Evolutionary conservation across 306 rosid species (phyloP).

Genomic region (Lathyrus sativus): DNA sequence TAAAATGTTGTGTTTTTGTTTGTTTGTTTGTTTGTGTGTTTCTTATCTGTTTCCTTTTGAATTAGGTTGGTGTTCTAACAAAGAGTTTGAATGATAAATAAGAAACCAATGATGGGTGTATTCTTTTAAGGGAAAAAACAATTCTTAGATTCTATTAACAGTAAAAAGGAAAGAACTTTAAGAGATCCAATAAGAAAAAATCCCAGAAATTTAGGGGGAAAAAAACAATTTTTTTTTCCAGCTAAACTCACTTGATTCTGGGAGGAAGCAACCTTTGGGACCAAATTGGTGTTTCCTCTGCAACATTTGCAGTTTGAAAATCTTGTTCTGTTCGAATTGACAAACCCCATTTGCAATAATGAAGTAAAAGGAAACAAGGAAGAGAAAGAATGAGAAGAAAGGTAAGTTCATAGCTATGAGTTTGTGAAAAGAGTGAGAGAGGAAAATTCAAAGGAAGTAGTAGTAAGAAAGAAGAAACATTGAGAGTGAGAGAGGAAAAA

Average conservation of each 20-base stretch:
- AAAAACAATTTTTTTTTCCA: not conserved
- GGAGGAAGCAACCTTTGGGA: conserved; percentile 41
- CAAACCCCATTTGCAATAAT: conserved; percentile 46
- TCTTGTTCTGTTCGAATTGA: conserved; percentile 43
- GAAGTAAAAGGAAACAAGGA: conserved; percentile 43
- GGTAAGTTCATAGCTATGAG: conserved; percentile 44
- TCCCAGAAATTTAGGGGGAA: not conserved
- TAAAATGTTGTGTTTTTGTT: not conserved
- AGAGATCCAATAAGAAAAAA: conserved; percentile 49
- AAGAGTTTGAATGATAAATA: conserved; percentile 26
- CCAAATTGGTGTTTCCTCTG: conserved; percentile 32
- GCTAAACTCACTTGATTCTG: conserved; percentile 52
- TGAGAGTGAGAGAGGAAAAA: conserved; percentile 28
- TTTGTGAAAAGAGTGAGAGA: conserved; percentile 24
- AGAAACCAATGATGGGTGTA: conserved; percentile 30
- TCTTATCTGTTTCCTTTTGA: not conserved
- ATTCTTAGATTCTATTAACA: conserved; percentile 39
- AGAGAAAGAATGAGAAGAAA: conserved; percentile 32
- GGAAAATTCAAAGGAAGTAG: conserved; percentile 31
- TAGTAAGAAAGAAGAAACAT: conserved; percentile 30
- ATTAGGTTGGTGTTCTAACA: conserved; percentile 6
- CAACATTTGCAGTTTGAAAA: conserved; percentile 47
- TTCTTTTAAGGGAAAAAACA: conserved; percentile 22
- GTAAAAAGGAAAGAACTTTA: conserved; percentile 35
- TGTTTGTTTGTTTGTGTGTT: not conserved